These are phyloP conservation scores for Marchantia paleacea DNA, from an alignment of 225 moss, liverwort and hornwort genomes.

Conservation along the genomic window DNA sequence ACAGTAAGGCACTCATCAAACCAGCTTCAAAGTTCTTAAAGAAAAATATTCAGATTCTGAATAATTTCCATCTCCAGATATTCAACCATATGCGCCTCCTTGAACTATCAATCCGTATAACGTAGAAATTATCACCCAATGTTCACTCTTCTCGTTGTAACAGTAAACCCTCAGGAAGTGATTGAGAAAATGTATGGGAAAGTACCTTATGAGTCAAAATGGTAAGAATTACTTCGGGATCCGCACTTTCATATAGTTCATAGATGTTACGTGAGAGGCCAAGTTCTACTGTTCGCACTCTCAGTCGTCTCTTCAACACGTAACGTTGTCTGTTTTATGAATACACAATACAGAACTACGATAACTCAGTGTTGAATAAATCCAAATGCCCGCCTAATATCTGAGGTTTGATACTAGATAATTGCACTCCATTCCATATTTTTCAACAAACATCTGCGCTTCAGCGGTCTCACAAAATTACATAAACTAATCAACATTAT, in stretches of 20 bases:
- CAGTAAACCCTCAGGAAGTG: background rate
- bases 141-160: background rate
- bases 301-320: conserved; percentile 70
- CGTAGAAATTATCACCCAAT: background rate
- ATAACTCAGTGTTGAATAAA: background rate
- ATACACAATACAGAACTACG: background rate
- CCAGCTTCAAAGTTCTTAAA: background rate
- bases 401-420: too few species aligned
- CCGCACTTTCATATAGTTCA: conserved; percentile 79
- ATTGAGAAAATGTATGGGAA: background rate
- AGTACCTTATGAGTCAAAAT: conserved; percentile 93
- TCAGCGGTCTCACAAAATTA: too few species aligned
- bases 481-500: background rate
- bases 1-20: background rate
- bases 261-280: conserved; percentile 65
- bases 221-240: conserved; percentile 87
- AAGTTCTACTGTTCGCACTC: conserved; percentile 80
- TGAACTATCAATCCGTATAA: background rate
- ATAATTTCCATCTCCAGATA: background rate
- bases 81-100: background rate
- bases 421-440: too few species aligned
- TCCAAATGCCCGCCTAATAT: too few species aligned
- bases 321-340: conserved; percentile 55
- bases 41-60: background rate
- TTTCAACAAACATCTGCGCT: too few species aligned